phyloP scores from a whole-genome alignment of 257 asterid genomes.

The Solanum chmielewskii region DNA sequence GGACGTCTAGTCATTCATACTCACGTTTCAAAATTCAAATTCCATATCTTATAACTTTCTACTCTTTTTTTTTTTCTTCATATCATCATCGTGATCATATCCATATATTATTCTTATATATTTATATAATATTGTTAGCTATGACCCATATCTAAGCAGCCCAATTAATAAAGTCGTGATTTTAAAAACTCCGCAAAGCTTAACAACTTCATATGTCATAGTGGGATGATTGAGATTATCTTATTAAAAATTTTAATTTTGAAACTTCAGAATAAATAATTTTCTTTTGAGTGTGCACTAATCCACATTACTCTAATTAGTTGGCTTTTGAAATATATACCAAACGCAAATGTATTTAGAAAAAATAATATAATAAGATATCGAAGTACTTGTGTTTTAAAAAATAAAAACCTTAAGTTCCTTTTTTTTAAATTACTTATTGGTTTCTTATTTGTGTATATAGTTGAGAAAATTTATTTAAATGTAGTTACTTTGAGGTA shows the following conservation, averaged over 20 bases:
- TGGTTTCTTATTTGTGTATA: background rate
- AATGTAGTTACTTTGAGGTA: background rate
- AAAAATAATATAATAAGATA: too few relatives aligned
- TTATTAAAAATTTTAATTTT: too few relatives aligned
- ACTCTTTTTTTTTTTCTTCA: background rate
- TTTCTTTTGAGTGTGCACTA: background rate
- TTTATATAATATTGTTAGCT: background rate
- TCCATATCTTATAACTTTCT: background rate
- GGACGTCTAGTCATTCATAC: slow-evolving; percentile 27
- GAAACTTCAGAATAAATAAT: too few relatives aligned
- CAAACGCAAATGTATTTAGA: background rate
- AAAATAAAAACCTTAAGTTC: too few relatives aligned
- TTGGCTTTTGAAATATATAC: background rate
- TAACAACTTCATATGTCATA: background rate
- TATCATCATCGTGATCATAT: slow-evolving; percentile 4
- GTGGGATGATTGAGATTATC: too few relatives aligned
- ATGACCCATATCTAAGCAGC: background rate
- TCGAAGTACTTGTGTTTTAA: background rate
- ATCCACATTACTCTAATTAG: background rate
- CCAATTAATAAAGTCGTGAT: background rate
- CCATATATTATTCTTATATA: background rate
- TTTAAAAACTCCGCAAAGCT: background rate
- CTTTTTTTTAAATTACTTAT: background rate
- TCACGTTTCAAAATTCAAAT: background rate
- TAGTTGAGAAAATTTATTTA: too few relatives aligned